These are phyloP conservation scores for Aspergillus nomiae DNA, from an alignment of 2,329 filamentous ascomycete genomes.

Conservation along the genomic window DNA sequence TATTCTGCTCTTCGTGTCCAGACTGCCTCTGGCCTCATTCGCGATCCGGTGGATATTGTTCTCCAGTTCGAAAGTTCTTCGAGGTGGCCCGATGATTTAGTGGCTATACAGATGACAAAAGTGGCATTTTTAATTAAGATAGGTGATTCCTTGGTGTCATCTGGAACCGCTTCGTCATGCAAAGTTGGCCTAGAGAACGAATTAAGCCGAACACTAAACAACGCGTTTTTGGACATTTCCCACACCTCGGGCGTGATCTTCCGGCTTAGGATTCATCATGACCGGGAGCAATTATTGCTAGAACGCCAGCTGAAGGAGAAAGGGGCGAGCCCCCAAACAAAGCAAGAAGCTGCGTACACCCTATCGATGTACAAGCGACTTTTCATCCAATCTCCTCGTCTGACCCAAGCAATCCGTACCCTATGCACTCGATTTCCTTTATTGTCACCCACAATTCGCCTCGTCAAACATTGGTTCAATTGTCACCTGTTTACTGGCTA, in stretches of 20 bases:
- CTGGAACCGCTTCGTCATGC: slow-evolving; percentile 62
- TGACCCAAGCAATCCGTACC: slow-evolving; percentile 78
- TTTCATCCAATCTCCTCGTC: slow-evolving; percentile 72
- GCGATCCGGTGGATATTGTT: slow-evolving; percentile 70
- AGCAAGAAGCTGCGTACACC: slow-evolving; percentile 69
- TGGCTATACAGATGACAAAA: slow-evolving; percentile 90
- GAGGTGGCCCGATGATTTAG: slow-evolving; percentile 89
- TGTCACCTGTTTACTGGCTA: slow-evolving; percentile 77
- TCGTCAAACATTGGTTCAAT: slow-evolving; percentile 88
- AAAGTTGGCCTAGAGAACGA: slow-evolving; percentile 81
- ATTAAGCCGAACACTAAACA: slow-evolving; percentile 68
- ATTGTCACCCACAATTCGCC: slow-evolving; percentile 77
- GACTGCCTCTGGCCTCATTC: slow-evolving; percentile 21
- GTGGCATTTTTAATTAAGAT: slow-evolving; percentile 80
- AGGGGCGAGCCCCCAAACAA: slow-evolving; percentile 62
- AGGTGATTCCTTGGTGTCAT: slow-evolving; percentile 68
- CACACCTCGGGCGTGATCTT: slow-evolving; percentile 74
- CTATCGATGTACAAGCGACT: slow-evolving; percentile 71
- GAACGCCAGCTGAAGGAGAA: slow-evolving; percentile 78
- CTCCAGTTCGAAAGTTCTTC: slow-evolving; percentile 92
- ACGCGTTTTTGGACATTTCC: slow-evolving; percentile 78
- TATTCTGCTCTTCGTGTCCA: slow-evolving; percentile 59
- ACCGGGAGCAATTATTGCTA: slow-evolving; percentile 79
- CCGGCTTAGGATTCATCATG: slow-evolving; percentile 83
- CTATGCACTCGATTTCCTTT: slow-evolving; percentile 78